Conservation (phyloP, 106 monocot genomes). For the Acorus gramineus region DNA sequence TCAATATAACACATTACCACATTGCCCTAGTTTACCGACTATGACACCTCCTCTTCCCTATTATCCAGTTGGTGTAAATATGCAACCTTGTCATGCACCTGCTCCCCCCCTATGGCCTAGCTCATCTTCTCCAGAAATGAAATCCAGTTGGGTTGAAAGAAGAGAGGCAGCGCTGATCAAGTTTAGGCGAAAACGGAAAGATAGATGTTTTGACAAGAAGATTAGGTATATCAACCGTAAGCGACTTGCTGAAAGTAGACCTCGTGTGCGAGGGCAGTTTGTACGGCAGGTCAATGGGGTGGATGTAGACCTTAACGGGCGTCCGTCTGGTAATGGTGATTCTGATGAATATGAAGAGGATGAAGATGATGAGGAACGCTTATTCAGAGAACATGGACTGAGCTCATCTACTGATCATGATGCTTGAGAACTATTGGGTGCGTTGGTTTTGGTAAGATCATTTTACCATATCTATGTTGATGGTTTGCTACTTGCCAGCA, state of each 20-base stretch:
- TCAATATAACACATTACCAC: constrained; percentile 32
- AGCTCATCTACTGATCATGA: constrained; percentile 14
- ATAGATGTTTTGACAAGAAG: constrained; percentile 62
- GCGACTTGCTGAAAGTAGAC: constrained; percentile 60
- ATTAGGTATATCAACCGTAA: constrained; percentile 59
- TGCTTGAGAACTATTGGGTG: too few species aligned
- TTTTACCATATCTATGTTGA: too few species aligned
- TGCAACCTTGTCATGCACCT: constrained; percentile 29
- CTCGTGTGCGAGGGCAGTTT: constrained; percentile 64
- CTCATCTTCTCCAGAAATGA: constrained; percentile 18
- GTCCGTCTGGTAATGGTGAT: constrained; percentile 17
- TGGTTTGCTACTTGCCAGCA: too few species aligned
- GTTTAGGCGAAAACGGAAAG: constrained; percentile 61
- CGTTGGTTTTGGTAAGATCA: too few species aligned
- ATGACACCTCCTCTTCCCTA: constrained; percentile 37
- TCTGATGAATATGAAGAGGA: constrained; percentile 9
- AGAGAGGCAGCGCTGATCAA: constrained; percentile 56
- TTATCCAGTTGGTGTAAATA: constrained; percentile 19
- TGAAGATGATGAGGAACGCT: constrained; percentile 37
- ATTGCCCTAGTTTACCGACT: constrained; percentile 22
- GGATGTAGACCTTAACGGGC: constrained; percentile 23
- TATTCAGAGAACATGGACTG: constrained; percentile 26
- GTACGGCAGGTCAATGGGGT: constrained; percentile 35
- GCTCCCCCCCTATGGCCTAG: constrained; percentile 13
- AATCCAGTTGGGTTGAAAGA: constrained; percentile 31